phyloP scores from a whole-genome alignment of 225 moss, liverwort and hornwort genomes.

The Bryoerythrophyllum caledonicum region DNA sequence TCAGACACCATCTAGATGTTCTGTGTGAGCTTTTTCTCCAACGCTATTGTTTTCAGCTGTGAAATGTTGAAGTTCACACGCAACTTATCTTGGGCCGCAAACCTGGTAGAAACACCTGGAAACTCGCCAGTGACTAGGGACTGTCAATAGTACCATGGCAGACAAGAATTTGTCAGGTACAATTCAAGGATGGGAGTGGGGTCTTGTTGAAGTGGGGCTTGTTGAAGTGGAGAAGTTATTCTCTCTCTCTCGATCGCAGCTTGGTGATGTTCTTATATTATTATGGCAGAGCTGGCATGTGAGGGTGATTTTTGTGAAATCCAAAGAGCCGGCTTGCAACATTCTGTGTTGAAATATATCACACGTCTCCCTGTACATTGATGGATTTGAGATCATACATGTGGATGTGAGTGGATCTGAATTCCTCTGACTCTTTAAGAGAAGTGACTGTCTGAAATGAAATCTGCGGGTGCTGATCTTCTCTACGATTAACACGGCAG shows the following conservation, averaged over 20 bases:
- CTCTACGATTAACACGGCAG: not conserved
- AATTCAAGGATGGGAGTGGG: too few species aligned
- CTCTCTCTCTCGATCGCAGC: not conserved
- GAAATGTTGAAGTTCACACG: not conserved
- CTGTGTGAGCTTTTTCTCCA: too few species aligned
- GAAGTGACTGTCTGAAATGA: too few species aligned
- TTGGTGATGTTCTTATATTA: not conserved
- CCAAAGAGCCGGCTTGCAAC: not conserved
- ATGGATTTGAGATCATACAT: not conserved
- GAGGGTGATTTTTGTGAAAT: not conserved
- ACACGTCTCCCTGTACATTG: not conserved
- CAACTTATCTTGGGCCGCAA: not conserved
- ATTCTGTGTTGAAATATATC: not conserved
- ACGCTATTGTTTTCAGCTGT: too few species aligned
- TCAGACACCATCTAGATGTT: too few species aligned
- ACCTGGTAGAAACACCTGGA: not conserved
- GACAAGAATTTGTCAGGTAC: not conserved
- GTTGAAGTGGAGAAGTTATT: not conserved
- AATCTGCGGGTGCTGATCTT: not conserved
- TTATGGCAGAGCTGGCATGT: not conserved
- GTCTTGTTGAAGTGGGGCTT: not conserved
- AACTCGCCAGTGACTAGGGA: not conserved
- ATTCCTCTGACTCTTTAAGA: too few species aligned
- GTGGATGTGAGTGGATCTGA: not conserved
- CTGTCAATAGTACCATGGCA: not conserved